These are phyloP conservation scores for Saitozyma podzolica DNA, from an alignment of 768 basidiomycete species.

Conservation along the genomic window DNA sequence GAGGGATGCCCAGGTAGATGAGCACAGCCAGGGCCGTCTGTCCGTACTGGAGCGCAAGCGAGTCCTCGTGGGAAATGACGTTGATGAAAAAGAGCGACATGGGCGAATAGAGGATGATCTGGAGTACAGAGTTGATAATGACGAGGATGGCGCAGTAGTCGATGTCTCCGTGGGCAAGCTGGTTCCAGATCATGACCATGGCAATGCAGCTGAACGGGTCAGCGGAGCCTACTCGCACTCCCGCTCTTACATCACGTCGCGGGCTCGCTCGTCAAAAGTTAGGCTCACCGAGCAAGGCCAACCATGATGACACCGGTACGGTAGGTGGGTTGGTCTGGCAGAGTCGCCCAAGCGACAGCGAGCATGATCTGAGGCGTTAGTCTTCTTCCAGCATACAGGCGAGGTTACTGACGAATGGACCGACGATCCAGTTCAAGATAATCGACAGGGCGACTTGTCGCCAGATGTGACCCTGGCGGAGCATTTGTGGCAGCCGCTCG, in stretches of 20 bases:
- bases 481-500: conserved; percentile 64
- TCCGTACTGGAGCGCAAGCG: conserved; percentile 67
- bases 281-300: conserved; percentile 64
- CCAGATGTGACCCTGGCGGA: conserved; percentile 63
- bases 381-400: background rate
- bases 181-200: conserved; percentile 72
- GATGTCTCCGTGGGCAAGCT: conserved; percentile 66
- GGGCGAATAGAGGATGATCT: conserved; percentile 75
- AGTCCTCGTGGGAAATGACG: conserved; percentile 64
- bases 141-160: conserved; percentile 79
- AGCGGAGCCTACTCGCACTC: no score
- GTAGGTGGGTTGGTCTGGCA: conserved; percentile 69
- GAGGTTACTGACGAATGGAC: conserved; percentile 59
- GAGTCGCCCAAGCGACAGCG: conserved; percentile 76
- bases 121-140: conserved; percentile 73
- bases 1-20: conserved; percentile 75
- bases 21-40: conserved; percentile 46
- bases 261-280: no score
- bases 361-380: conserved; percentile 62
- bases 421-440: conserved; percentile 75
- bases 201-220: conserved; percentile 52
- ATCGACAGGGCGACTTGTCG: conserved; percentile 70
- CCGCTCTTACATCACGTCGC: no score
- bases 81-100: conserved; percentile 75
- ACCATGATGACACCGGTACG: conserved; percentile 80